Conservation (phyloP, 345 rosid species). For the Heritiera fomes region DNA sequence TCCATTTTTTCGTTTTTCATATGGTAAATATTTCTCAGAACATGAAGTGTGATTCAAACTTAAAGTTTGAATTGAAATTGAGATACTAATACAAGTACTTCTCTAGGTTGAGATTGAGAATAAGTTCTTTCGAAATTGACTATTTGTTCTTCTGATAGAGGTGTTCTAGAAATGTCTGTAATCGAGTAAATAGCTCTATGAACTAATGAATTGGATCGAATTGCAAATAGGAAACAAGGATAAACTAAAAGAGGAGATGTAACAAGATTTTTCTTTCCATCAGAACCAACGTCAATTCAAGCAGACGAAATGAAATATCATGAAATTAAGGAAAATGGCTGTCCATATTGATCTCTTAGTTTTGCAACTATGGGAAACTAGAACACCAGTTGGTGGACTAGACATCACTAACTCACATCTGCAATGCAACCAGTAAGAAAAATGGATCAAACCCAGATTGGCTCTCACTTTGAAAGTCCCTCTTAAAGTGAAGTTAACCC, state of each 20-base stretch:
- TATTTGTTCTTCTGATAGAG: too few species aligned
- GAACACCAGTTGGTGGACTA: slow-evolving; percentile 78
- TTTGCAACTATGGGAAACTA: slow-evolving; percentile 59
- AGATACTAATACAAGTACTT: too few species aligned
- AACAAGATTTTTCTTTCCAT: slow-evolving; percentile 16
- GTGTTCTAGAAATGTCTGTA: too few species aligned
- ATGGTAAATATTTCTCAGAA: too few species aligned
- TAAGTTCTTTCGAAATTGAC: too few species aligned
- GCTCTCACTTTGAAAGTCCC: slow-evolving; percentile 73
- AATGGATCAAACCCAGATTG: slow-evolving; percentile 62
- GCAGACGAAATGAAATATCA: slow-evolving; percentile 11
- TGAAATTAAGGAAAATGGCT: slow-evolving; percentile 1
- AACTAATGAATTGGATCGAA: too few species aligned
- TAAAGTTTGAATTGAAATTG: too few species aligned
- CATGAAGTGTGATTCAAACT: too few species aligned
- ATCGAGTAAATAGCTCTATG: too few species aligned
- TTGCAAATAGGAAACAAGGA: too few species aligned
- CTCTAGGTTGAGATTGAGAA: too few species aligned
- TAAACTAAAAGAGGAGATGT: background rate
- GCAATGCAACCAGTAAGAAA: slow-evolving; percentile 73
- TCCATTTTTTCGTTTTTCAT: too few species aligned
- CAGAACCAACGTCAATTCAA: slow-evolving; percentile 23
- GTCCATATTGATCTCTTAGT: slow-evolving; percentile 49
- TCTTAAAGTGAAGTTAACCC: slow-evolving; percentile 56
- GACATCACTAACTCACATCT: slow-evolving; percentile 67